These are phyloP conservation scores for Ehretia macrophylla DNA, from an alignment of 257 asterid genomes.

Conservation along the genomic window DNA sequence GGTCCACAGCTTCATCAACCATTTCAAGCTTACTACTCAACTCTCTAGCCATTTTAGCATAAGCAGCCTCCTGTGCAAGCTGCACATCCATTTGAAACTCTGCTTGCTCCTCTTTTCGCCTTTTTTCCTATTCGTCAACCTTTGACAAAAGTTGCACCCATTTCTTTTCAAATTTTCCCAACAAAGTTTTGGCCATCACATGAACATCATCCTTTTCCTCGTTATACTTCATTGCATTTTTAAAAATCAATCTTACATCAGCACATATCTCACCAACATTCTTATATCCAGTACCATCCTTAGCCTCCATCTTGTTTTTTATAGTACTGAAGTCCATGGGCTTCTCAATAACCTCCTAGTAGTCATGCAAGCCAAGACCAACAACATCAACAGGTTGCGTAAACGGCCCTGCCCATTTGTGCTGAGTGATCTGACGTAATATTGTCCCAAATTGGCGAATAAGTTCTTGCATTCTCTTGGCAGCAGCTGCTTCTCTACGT, in stretches of 20 bases:
- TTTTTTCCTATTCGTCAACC: slow-evolving; percentile 83
- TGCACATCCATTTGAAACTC: slow-evolving; percentile 53
- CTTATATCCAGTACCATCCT: slow-evolving; percentile 90
- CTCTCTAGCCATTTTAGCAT: slow-evolving; percentile 69
- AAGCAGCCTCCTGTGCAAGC: slow-evolving; percentile 69
- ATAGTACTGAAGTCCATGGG: slow-evolving; percentile 99
- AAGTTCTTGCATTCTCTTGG: slow-evolving; percentile 97
- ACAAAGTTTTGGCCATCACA: slow-evolving; percentile 65
- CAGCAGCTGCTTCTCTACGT: slow-evolving; percentile 82
- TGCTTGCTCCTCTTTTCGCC: slow-evolving; percentile 70
- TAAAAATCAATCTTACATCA: slow-evolving; percentile 71
- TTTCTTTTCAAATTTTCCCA: slow-evolving; percentile 84
- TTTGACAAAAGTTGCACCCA: slow-evolving; percentile 85
- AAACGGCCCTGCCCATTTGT: slow-evolving; percentile 97
- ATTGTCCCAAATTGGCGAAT: slow-evolving; percentile 90
- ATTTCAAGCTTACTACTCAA: slow-evolving; percentile 45
- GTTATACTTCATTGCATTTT: slow-evolving; percentile 92
- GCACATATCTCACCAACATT: slow-evolving; percentile 81
- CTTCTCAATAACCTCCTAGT: slow-evolving; percentile 91
- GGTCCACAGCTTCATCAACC: no score
- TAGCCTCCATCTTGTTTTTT: slow-evolving; percentile 95
- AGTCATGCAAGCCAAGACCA: slow-evolving; percentile 89
- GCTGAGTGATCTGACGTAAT: slow-evolving; percentile 92
- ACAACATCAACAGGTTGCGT: slow-evolving; percentile 96
- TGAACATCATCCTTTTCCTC: slow-evolving; percentile 85